Evolutionary conservation across 129 eudicot species (phyloP).

Genomic region (Sambucus nigra): DNA sequence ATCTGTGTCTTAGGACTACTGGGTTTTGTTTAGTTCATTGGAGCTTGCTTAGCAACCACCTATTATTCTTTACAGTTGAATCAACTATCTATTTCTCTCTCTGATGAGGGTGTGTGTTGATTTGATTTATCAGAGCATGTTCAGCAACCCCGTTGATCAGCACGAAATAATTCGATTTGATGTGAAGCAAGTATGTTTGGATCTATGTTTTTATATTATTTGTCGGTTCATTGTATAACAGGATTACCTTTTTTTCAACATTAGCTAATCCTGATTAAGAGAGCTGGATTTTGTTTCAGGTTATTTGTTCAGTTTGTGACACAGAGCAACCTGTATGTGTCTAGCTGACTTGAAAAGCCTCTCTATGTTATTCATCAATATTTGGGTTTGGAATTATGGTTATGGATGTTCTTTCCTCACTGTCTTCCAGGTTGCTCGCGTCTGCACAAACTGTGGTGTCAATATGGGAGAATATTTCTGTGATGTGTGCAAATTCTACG

Average conservation of each 20-base stretch:
- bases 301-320: slow-evolving; percentile 89
- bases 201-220: slow-evolving; percentile 1
- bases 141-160: slow-evolving; percentile 47
- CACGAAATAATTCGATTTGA: slow-evolving; percentile 73
- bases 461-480: slow-evolving; percentile 98
- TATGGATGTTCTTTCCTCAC: not conserved
- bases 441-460: slow-evolving; percentile 92
- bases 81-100: not conserved
- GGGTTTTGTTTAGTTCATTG: not conserved
- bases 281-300: slow-evolving; percentile 38
- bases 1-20: too few relatives aligned
- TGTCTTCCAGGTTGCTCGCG: slow-evolving; percentile 43
- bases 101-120: slow-evolving; percentile 5
- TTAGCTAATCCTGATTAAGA: not conserved
- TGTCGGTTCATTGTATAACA: too few relatives aligned
- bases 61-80: slow-evolving; percentile 11
- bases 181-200: slow-evolving; percentile 62
- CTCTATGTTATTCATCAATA: not conserved
- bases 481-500: slow-evolving; percentile 79
- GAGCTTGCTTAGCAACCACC: not conserved
- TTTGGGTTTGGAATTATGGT: not conserved
- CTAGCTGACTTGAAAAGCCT: slow-evolving; percentile 3
- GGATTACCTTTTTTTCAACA: not conserved
- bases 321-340: slow-evolving; percentile 80
- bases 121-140: slow-evolving; percentile 43